These are phyloP conservation scores for Didymella pomorum DNA, from an alignment of 2,329 filamentous ascomycete species.

Conservation along the genomic window DNA sequence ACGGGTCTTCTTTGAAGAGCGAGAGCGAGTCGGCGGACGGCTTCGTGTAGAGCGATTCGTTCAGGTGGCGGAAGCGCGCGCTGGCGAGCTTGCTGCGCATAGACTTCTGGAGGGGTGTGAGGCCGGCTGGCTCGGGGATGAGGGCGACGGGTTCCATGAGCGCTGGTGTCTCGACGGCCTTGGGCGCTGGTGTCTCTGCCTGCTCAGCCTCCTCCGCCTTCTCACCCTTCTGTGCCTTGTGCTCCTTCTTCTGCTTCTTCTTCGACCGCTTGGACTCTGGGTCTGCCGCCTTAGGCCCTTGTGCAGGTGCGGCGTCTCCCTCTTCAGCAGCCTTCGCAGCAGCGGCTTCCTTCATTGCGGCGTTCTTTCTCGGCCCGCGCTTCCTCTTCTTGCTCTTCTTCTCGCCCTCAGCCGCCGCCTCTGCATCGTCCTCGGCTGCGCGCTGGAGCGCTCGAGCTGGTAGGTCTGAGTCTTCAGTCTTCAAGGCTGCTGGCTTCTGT, in stretches of 20 bases:
- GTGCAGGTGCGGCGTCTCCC: constrained; percentile 32
- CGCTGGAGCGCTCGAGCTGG: constrained; percentile 60
- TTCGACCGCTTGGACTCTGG: constrained; percentile 43
- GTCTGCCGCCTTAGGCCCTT: constrained; percentile 22
- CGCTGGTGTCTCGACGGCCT: constrained; percentile 44
- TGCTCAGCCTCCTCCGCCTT: constrained; percentile 4
- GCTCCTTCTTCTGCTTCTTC: constrained; percentile 47
- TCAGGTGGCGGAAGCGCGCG: constrained; percentile 95
- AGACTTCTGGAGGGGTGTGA: constrained; percentile 90
- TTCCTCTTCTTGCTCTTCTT: constrained; percentile 48
- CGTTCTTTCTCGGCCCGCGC: constrained; percentile 33
- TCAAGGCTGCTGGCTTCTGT: constrained; percentile 17
- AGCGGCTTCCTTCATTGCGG: constrained; percentile 36
- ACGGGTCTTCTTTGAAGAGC: constrained; percentile 83
- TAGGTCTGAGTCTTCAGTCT: constrained; percentile 1
- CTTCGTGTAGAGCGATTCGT: constrained; percentile 94
- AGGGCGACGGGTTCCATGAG: constrained; percentile 36
- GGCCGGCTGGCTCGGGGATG: constrained; percentile 60
- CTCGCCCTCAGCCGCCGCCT: constrained; percentile 40
- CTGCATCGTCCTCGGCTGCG: constrained; percentile 49
- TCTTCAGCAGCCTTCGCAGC: constrained; percentile 29
- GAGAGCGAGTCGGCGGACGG: constrained; percentile 83
- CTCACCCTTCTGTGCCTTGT: constrained; percentile 34
- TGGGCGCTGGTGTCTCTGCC: constrained; percentile 2
- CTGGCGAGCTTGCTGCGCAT: constrained; percentile 97